A percentile compares a stretch with the other conserved stretches of the same genome.
Conservation (phyloP, 2,329 filamentous ascomycete species). For the Pseudonectria buxi region DNA sequence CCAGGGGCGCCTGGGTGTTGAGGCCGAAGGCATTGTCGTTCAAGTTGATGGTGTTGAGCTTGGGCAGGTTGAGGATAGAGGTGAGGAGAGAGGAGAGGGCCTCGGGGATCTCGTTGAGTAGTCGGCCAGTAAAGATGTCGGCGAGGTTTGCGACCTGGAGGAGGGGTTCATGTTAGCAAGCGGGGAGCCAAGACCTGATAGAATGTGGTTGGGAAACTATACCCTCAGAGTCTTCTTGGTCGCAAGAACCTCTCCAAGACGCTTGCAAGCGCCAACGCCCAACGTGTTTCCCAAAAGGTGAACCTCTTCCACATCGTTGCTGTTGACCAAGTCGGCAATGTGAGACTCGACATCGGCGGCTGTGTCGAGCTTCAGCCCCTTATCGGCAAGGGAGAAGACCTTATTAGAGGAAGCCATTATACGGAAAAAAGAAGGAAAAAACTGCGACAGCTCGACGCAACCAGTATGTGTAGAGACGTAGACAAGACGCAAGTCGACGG, state of each 20-base stretch:
- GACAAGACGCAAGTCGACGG: slow-evolving; percentile 8
- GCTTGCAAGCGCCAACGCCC: slow-evolving; percentile 79
- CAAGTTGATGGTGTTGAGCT: slow-evolving; percentile 85
- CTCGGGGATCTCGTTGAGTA: slow-evolving; percentile 88
- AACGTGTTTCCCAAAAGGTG: slow-evolving; percentile 86
- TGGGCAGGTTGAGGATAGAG: slow-evolving; percentile 76
- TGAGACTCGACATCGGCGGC: slow-evolving; percentile 81
- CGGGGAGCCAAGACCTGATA: slow-evolving; percentile 1
- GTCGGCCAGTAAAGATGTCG: slow-evolving; percentile 94
- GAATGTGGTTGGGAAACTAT: slow-evolving; percentile 16
- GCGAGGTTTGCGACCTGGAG: slow-evolving; percentile 73
- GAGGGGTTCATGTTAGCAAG: neutral
- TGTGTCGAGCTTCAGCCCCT: slow-evolving; percentile 85
- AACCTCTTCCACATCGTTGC: slow-evolving; percentile 75
- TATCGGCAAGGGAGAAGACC: slow-evolving; percentile 85
- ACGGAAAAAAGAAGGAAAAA: slow-evolving; percentile 2
- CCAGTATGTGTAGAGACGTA: slow-evolving; percentile 1
- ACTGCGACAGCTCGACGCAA: slow-evolving; percentile 8
- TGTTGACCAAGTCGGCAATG: slow-evolving; percentile 66
- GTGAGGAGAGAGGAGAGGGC: slow-evolving; percentile 81
- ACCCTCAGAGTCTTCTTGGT: slow-evolving; percentile 79
- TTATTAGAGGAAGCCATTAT: slow-evolving; percentile 39
- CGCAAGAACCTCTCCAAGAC: slow-evolving; percentile 73
- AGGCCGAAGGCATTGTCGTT: slow-evolving; percentile 98
- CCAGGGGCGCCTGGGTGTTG: slow-evolving; percentile 86